These are phyloP conservation scores for Cutaneotrichosporon dermatis DNA, from an alignment of 1,284 basidiomycete genomes.

Conservation along the genomic window DNA sequence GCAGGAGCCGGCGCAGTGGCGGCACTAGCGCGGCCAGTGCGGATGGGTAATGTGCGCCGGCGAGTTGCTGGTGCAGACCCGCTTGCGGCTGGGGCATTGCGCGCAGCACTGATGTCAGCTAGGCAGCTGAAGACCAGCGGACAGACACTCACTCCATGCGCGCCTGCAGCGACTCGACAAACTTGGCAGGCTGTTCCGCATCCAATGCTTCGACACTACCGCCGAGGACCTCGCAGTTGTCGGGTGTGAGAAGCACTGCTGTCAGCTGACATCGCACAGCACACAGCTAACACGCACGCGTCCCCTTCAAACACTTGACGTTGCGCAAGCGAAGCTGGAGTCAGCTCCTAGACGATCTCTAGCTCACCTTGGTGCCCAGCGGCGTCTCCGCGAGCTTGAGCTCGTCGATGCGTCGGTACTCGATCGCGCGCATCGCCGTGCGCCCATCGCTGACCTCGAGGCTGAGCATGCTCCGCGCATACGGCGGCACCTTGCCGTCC, in stretches of 20 bases:
- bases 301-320: conserved; percentile 28
- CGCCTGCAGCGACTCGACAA: conserved; percentile 25
- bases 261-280: no score
- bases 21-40: neutral
- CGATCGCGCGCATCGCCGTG: conserved; percentile 37
- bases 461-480: conserved; percentile 44
- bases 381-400: conserved; percentile 41
- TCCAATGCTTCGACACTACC: conserved; percentile 39
- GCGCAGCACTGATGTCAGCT: conserved; percentile 21
- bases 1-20: neutral
- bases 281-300: no score
- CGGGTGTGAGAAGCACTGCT: conserved; percentile 38
- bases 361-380: conserved; percentile 43
- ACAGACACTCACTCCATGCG: conserved; percentile 24
- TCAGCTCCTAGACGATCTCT: neutral
- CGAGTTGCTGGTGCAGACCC: neutral
- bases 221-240: conserved; percentile 37
- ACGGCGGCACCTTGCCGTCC: conserved; percentile 31
- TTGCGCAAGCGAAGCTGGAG: conserved; percentile 38
- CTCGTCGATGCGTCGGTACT: conserved; percentile 36
- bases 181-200: conserved; percentile 30
- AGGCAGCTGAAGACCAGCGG: conserved; percentile 1
- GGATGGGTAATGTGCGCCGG: neutral
- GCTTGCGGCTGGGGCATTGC: neutral
- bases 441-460: conserved; percentile 44